A percentile compares a stretch with the other conserved stretches of the same genome.
phyloP scores from a whole-genome alignment of 176 grass and related monocot genomes.

The Puya raimondii region DNA sequence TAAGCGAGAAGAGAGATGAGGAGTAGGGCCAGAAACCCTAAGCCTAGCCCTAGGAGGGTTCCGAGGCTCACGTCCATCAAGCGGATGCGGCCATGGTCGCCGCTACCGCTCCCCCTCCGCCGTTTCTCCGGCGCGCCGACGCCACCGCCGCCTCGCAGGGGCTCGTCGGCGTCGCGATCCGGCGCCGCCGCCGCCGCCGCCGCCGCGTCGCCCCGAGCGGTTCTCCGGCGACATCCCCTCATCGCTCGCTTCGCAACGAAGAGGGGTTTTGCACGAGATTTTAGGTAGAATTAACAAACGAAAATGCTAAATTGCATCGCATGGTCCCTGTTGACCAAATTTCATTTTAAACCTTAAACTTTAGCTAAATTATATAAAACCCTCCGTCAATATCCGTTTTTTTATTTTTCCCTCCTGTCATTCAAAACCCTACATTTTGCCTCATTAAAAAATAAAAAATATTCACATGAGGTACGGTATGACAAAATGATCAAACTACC shows the following conservation, averaged over 20 bases:
- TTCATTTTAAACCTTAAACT: too few relatives aligned
- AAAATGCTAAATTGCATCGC: too few relatives aligned
- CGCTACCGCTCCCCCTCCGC: conserved; percentile 15
- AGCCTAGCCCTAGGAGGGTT: conserved; percentile 27
- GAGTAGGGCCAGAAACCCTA: conserved; percentile 22
- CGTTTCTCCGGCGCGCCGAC: conserved; percentile 21
- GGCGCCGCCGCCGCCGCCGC: conserved; percentile 8
- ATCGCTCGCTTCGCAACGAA: neutral
- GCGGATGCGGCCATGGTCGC: conserved; percentile 45
- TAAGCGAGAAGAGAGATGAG: conserved; percentile 27
- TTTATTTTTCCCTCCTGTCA: too few relatives aligned
- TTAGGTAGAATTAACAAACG: too few relatives aligned
- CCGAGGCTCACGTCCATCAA: conserved; percentile 42
- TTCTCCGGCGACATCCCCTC: conserved; percentile 18
- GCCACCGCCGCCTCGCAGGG: conserved; percentile 2
- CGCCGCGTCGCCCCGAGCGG: conserved; percentile 28
- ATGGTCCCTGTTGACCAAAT: too few relatives aligned
- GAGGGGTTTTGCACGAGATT: neutral
- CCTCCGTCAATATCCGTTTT: too few relatives aligned
- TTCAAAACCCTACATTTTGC: too few relatives aligned
- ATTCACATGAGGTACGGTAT: too few relatives aligned
- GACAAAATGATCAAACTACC: too few relatives aligned
- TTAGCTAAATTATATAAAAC: too few relatives aligned
- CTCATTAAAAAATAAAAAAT: too few relatives aligned
- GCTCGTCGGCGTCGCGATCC: conserved; percentile 14